Percentiles rank a stretch among this genome's conserved stretches.
Evolutionary conservation across 257 asterid genomes (phyloP).

Genomic region (Penstemon davidsonii): DNA sequence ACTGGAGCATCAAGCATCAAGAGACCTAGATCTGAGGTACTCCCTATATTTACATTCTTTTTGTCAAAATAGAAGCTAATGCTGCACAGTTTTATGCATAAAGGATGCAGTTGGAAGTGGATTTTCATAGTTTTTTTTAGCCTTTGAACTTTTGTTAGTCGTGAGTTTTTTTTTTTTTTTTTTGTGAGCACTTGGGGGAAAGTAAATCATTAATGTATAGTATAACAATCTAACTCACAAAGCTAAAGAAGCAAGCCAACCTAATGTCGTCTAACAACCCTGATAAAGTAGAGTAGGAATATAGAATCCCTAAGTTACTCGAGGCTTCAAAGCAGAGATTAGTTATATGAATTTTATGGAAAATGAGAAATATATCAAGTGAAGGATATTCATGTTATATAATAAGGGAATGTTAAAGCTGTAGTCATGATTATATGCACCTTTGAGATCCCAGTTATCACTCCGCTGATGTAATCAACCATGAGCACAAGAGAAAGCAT

Average conservation of each 20-base stretch:
- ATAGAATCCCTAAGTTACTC: not conserved
- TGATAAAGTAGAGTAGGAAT: not conserved
- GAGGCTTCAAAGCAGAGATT: not conserved
- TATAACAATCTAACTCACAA: not conserved
- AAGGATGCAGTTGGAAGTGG: not conserved
- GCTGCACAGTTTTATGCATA: not conserved
- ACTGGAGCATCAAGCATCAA: slow-evolving; percentile 66
- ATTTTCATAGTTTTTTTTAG: not conserved
- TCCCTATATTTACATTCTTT: slow-evolving; percentile 20
- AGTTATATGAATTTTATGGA: not conserved
- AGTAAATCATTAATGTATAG: not conserved
- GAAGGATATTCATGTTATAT: not conserved
- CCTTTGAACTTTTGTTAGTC: too few relatives aligned
- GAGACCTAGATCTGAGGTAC: slow-evolving; percentile 68
- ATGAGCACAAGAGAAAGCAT: too few relatives aligned
- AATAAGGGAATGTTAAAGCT: too few relatives aligned
- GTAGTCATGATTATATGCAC: too few relatives aligned
- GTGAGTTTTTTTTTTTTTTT: too few relatives aligned
- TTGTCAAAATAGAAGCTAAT: slow-evolving; percentile 20
- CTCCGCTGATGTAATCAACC: too few relatives aligned
- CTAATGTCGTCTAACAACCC: slow-evolving; percentile 10
- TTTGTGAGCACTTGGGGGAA: too few relatives aligned
- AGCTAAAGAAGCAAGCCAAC: not conserved
- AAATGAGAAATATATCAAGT: not conserved
- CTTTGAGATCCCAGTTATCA: too few relatives aligned